Base-by-base conservation (phyloP, 2,329 filamentous ascomycete species). In the Penicillium frequentans region DNA sequence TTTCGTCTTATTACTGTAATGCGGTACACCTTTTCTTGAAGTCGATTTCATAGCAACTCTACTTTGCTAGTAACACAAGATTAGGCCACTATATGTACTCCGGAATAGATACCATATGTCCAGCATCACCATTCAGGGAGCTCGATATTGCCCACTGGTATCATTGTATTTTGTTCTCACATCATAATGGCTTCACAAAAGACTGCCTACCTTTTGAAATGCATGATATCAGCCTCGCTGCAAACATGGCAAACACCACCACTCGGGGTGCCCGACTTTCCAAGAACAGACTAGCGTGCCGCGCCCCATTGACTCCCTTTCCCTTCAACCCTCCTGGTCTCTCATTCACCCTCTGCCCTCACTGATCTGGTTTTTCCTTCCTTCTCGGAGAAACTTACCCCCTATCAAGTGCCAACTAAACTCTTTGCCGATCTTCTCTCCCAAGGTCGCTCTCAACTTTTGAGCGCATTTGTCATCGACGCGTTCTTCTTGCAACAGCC, bases 201-300 rank as follows among this genome's bases (percentile, higher is more conserved):
- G 31, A 16, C 5, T 14, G 31, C 31, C 31, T 33, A 16, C 31
- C 31, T 33, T 4, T 23, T 16, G 10, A 48, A 5, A 23, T 39
- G 35, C 35, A 33, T 48, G 46, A 48, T 48, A 31, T 48, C 46
- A 58, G 54, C 61, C 53, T 54, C 59, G 50, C 49, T 64, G 60
- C 56, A 58, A 61, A 62, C 56, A 57, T 42, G 42, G 47, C 55
- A 58, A 61, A 64, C 46, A 54, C 9, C 31, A 19, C 35, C 35
- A n/a, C 35, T 19, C n/a, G 44, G 21, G 48, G 29, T 52, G 48
- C 56, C 61, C 51, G 53, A 55, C 49, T 23, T 37, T 64, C 64
- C n/a, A 55, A 68, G 61, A 26, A n/a, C 29, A 58, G 65, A 26
- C 54, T 70, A 68, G 65, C 52, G 61, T 23, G 27, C 27, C 45